A percentile compares a stretch with the other conserved stretches of the same genome.
phyloP scores from a whole-genome alignment of 2,329 filamentous ascomycete genomes.

The Colletotrichum nymphaeae region DNA sequence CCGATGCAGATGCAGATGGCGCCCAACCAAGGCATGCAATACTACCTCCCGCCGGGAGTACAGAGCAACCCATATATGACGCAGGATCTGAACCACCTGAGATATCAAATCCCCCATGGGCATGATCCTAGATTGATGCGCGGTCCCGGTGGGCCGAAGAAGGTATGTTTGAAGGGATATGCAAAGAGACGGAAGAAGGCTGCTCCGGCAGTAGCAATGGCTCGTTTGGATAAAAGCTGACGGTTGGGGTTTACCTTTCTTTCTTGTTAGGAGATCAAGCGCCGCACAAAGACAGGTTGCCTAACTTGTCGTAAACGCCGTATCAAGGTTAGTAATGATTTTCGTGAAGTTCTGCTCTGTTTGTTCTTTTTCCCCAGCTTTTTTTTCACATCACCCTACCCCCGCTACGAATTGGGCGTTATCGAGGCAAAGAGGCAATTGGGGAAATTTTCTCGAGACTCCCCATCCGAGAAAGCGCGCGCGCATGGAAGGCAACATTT shows the following conservation, averaged over 20 bases:
- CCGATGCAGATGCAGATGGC: slow-evolving; percentile 48
- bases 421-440: neutral
- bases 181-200: neutral
- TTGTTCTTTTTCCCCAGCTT: neutral
- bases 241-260: slow-evolving; percentile 13
- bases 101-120: slow-evolving; percentile 57
- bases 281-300: slow-evolving; percentile 72
- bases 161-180: slow-evolving; percentile 54
- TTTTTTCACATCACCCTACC: neutral
- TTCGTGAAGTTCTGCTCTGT: slow-evolving; percentile 2
- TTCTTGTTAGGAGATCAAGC: slow-evolving; percentile 67
- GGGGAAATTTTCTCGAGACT: slow-evolving; percentile 14
- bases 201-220: neutral
- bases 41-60: slow-evolving; percentile 51
- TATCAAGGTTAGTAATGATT: slow-evolving; percentile 66
- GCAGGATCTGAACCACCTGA: slow-evolving; percentile 56
- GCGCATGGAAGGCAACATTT: neutral
- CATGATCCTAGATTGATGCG: slow-evolving; percentile 61
- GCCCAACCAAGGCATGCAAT: slow-evolving; percentile 50
- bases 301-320: slow-evolving; percentile 71
- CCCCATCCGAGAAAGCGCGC: neutral
- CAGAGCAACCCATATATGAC: slow-evolving; percentile 35
- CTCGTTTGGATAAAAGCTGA: slow-evolving; percentile 9
- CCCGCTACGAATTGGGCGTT: slow-evolving; percentile 9
- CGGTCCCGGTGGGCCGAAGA: slow-evolving; percentile 64